Evolutionary conservation across 306 rosid species (phyloP).

Genomic region (Elaeagnus macrophylla): DNA sequence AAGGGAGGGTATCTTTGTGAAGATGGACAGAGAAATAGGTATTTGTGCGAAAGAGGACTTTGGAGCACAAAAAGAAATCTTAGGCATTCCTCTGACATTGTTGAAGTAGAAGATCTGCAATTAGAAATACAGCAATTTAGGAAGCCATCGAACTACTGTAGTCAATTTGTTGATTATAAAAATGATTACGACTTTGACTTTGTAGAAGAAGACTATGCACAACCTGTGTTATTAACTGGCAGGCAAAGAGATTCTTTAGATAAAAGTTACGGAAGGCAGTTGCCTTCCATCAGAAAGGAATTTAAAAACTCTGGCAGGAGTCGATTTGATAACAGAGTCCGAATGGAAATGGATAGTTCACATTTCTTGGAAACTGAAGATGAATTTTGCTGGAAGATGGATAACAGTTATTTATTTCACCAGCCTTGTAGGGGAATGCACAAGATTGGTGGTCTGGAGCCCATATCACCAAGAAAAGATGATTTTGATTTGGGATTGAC

Average conservation of each 20-base stretch:
- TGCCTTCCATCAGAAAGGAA: constrained; percentile 23
- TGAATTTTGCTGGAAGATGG: constrained; percentile 20
- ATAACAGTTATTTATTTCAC: constrained; percentile 13
- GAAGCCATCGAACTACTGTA: constrained; percentile 20
- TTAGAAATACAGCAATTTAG: constrained; percentile 27
- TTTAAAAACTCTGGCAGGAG: constrained; percentile 24
- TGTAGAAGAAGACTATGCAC: constrained; percentile 20
- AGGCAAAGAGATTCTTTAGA: constrained; percentile 22
- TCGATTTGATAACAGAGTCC: constrained; percentile 20
- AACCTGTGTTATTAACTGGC: constrained; percentile 19
- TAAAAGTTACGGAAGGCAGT: constrained; percentile 22
- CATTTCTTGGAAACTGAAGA: constrained; percentile 31
- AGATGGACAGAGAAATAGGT: constrained; percentile 26
- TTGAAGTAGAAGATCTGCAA: constrained; percentile 22
- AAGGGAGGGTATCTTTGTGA: constrained; percentile 23
- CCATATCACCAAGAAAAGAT: constrained; percentile 24
- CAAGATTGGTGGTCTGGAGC: constrained; percentile 8
- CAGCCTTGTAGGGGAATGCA: constrained; percentile 24
- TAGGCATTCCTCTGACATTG: constrained; percentile 23
- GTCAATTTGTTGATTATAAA: constrained; percentile 25
- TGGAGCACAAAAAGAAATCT: constrained; percentile 25
- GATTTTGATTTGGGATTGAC: constrained; percentile 21
- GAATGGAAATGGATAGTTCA: constrained; percentile 24
- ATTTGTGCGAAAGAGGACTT: constrained; percentile 17
- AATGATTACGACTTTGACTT: constrained; percentile 27